Base-by-base conservation (phyloP, 2,329 filamentous ascomycete species). In the Fusarium continuum region DNA sequence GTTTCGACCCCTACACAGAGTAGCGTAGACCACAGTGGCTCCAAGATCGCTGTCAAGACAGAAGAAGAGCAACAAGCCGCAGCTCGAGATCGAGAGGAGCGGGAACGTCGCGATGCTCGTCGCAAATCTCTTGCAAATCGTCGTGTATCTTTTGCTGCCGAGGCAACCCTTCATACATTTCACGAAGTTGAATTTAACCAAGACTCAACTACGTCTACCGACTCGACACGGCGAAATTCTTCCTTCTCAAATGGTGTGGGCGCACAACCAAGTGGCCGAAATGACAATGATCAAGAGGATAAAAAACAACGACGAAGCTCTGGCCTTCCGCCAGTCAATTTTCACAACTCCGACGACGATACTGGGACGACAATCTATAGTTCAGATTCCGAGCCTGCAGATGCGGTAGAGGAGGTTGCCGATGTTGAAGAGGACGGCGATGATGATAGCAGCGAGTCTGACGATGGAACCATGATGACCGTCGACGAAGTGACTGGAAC, bases 101-200 rank as follows among this genome's bases (percentile, higher is more conserved):
- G 85, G 35, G 89, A 94, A 69, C 86, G 93, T 51, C 86, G 93
- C 68, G 95, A 96, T 75, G 93, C 92, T 38, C 89, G 95, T 63
- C 86, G 95, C 68, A 98, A 98, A 75, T 97, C 93, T 16, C 84
- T 97, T 54, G 93, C 94, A 41, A 96, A 95, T 74, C 88, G 95
- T 71, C 88, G 95, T 72, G 95, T 99, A 28, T 98, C 94, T 0
- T 99, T 99, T 76, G 95, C 95, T 5, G 95, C 95, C 2, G 95
- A 99, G 78, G 95, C 95, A 11, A 99, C 95, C 4, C 83, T 99
- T 29, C 95, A 99, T 74, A 99, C 95, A 1, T 98, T 96, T 84
- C 93, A 98, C 72, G 93, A 95, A 52, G 87, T 97, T 38, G 94
- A 98, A 72, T 91, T 93, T 62, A 85, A 88, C 73, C 92, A 93